phyloP scores from a whole-genome alignment of 148 eudicot species.

The Vaccinium vitisidaea region DNA sequence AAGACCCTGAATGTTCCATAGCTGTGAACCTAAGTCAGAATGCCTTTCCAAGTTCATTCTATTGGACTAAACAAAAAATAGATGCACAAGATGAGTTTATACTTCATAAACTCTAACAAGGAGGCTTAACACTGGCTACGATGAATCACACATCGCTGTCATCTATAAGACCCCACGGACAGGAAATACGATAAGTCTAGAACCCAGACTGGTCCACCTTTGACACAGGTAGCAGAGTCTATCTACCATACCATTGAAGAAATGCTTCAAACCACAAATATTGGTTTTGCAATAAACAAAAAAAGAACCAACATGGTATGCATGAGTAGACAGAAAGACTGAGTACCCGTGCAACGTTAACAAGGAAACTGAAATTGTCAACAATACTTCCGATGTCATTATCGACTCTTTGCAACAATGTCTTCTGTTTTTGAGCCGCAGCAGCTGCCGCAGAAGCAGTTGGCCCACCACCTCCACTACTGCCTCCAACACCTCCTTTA shows the following conservation, averaged over 20 bases:
- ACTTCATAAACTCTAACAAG: neutral
- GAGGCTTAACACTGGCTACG: neutral
- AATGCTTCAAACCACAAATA: neutral
- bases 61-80: neutral
- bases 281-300: neutral
- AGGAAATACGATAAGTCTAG: neutral
- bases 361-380: slow-evolving; percentile 72
- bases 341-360: slow-evolving; percentile 69
- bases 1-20: neutral
- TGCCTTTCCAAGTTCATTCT: neutral
- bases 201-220: neutral
- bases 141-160: neutral
- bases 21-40: neutral
- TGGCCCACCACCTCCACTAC: slow-evolving; percentile 65
- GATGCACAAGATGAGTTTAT: neutral
- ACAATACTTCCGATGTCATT: slow-evolving; percentile 76
- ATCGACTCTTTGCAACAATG: slow-evolving; percentile 80
- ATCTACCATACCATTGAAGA: neutral
- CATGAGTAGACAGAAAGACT: neutral
- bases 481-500: slow-evolving; percentile 63
- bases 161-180: neutral
- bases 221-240: neutral
- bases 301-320: neutral
- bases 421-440: slow-evolving; percentile 85
- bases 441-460: slow-evolving; percentile 78